Evolutionary conservation across 257 asterid species (phyloP).

Genomic region (Cynanchum wilfordii): DNA sequence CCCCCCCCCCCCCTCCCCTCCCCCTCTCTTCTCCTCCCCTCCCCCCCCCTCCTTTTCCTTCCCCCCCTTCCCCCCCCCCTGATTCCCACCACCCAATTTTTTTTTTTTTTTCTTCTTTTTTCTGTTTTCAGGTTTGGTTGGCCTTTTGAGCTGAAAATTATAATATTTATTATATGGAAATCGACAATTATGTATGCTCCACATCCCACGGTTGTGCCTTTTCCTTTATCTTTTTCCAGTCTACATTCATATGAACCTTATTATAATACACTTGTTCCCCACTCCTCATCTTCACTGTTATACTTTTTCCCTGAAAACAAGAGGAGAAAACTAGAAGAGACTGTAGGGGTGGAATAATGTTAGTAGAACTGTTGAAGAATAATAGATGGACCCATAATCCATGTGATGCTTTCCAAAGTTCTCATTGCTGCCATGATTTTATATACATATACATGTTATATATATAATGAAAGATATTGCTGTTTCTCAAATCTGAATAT

Average conservation of each 20-base stretch:
- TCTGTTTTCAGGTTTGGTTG: not conserved
- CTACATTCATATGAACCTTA: not conserved
- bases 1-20: too few species aligned
- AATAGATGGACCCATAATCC: not conserved
- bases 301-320: not conserved
- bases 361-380: not conserved
- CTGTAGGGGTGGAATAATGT: not conserved
- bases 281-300: not conserved
- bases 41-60: too few species aligned
- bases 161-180: not conserved
- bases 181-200: not conserved
- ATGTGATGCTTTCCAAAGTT: conserved; percentile 3
- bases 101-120: not conserved
- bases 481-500: conserved; percentile 3
- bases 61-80: too few species aligned
- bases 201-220: not conserved
- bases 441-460: not conserved
- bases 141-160: not conserved
- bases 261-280: not conserved
- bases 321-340: not conserved
- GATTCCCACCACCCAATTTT: too few species aligned
- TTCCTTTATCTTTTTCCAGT: not conserved
- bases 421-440: not conserved
- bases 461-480: not conserved
- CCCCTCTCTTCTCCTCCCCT: too few species aligned